Evolutionary conservation across 163 green algal genomes (phyloP).

Genomic region (Smithsoniella earleae): DNA sequence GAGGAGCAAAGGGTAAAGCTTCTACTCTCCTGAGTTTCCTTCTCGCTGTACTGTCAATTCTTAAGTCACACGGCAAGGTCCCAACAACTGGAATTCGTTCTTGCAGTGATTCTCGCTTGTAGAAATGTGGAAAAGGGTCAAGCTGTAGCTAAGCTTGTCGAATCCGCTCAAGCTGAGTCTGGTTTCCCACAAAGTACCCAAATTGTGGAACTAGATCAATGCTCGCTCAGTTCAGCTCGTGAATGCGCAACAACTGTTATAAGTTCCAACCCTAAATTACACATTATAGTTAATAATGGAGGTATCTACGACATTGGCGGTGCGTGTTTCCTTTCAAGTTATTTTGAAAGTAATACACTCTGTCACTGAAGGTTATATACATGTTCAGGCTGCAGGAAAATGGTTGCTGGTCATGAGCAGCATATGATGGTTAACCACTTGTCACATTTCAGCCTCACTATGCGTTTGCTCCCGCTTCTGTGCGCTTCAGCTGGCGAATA

Average conservation of each 20-base stretch:
- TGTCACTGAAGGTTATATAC: background rate
- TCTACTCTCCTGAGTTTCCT: background rate
- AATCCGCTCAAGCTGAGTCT: background rate
- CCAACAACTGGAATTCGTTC: background rate
- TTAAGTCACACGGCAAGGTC: background rate
- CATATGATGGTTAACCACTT: slow-evolving; percentile 55
- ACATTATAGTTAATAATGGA: slow-evolving; percentile 55
- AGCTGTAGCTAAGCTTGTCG: slow-evolving; percentile 36
- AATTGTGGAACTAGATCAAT: background rate
- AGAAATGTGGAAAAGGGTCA: slow-evolving; percentile 40
- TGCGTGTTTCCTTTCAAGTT: background rate
- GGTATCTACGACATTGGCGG: slow-evolving; percentile 49
- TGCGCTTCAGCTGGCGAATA: slow-evolving; percentile 9
- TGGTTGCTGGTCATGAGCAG: slow-evolving; percentile 39
- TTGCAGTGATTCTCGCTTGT: slow-evolving; percentile 50
- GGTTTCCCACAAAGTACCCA: slow-evolving; percentile 13
- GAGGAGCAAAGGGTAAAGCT: slow-evolving; percentile 41
- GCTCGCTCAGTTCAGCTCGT: background rate
- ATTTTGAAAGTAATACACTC: background rate
- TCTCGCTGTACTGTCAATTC: background rate
- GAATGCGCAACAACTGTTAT: background rate
- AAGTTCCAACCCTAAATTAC: slow-evolving; percentile 31
- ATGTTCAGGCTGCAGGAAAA: slow-evolving; percentile 28
- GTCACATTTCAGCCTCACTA: slow-evolving; percentile 49
- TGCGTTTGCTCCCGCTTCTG: slow-evolving; percentile 59